These are phyloP conservation scores for Microsporum canis DNA, from an alignment of 2,329 filamentous ascomycete genomes.

Conservation along the genomic window DNA sequence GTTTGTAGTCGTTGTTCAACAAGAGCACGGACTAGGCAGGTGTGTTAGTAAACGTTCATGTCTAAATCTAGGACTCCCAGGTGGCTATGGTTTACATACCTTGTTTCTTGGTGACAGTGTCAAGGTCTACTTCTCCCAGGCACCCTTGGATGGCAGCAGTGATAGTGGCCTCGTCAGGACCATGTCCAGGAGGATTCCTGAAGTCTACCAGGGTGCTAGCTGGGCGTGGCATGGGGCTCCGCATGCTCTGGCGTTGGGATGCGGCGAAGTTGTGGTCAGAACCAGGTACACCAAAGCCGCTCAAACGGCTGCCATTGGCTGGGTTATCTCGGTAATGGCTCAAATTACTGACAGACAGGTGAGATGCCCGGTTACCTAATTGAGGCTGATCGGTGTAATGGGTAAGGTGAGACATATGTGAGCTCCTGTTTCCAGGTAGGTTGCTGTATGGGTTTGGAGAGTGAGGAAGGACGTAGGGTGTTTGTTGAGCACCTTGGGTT, in stretches of 20 bases:
- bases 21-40: conserved; percentile 54
- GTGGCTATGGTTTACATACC: conserved; percentile 30
- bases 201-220: conserved; percentile 48
- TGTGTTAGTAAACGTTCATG: neutral
- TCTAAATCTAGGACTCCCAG: neutral
- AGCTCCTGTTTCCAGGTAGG: conserved; percentile 45
- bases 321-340: conserved; percentile 36
- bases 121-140: conserved; percentile 77
- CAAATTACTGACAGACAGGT: conserved; percentile 50
- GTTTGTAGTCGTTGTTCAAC: conserved; percentile 90
- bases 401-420: conserved; percentile 57
- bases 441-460: conserved; percentile 62
- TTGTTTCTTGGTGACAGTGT: conserved; percentile 98
- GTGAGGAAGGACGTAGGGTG: conserved; percentile 68
- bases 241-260: conserved; percentile 26
- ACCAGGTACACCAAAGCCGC: conserved; percentile 34
- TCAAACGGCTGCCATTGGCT: conserved; percentile 34
- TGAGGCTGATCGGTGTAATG: conserved; percentile 52
- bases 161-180: conserved; percentile 69
- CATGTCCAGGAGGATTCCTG: conserved; percentile 42
- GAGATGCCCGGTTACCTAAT: conserved; percentile 30
- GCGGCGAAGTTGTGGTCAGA: conserved; percentile 32
- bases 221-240: conserved; percentile 45
- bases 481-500: conserved; percentile 43
- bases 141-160: conserved; percentile 74